Conservation (phyloP, 805 yeast species). For the Saturnispora mendoncae region DNA sequence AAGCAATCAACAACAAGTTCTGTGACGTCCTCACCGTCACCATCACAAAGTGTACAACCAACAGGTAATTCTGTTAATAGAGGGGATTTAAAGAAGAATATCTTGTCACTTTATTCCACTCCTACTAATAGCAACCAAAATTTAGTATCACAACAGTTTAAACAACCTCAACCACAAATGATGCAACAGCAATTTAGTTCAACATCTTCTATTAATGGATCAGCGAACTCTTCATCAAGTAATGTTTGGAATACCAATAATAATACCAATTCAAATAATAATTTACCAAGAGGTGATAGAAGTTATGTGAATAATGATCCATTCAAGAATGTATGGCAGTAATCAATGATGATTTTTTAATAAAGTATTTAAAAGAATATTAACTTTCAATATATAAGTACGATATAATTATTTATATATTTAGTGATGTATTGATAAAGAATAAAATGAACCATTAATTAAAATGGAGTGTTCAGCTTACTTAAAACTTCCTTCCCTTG, state of each 20-base stretch:
- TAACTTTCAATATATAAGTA: no score
- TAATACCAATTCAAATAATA: not conserved
- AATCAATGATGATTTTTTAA: not conserved
- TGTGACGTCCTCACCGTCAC: constrained; percentile 6
- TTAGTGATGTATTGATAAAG: not conserved
- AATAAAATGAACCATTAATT: constrained; percentile 18
- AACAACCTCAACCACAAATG: constrained; percentile 8
- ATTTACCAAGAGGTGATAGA: constrained; percentile 2
- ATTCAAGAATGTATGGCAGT: constrained; percentile 27
- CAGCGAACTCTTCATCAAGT: not conserved
- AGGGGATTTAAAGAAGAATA: constrained; percentile 87
- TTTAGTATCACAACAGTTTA: constrained; percentile 2
- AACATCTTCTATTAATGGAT: constrained; percentile 2
- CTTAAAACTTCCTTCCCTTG: constrained; percentile 63
- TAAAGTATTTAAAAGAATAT: not conserved
- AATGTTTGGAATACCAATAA: constrained; percentile 15
- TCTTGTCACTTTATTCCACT: constrained; percentile 76
- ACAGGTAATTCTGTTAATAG: constrained; percentile 29
- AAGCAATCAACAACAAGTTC: constrained; percentile 7
- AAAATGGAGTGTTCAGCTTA: constrained; percentile 75
- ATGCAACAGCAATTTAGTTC: constrained; percentile 11
- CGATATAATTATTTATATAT: no score
- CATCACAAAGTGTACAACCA: constrained; percentile 7
- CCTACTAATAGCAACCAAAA: constrained; percentile 28
- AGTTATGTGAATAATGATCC: constrained; percentile 20